These are phyloP conservation scores for Geotrichum bryndzae DNA, from an alignment of 1,139 yeast species.

Conservation along the genomic window DNA sequence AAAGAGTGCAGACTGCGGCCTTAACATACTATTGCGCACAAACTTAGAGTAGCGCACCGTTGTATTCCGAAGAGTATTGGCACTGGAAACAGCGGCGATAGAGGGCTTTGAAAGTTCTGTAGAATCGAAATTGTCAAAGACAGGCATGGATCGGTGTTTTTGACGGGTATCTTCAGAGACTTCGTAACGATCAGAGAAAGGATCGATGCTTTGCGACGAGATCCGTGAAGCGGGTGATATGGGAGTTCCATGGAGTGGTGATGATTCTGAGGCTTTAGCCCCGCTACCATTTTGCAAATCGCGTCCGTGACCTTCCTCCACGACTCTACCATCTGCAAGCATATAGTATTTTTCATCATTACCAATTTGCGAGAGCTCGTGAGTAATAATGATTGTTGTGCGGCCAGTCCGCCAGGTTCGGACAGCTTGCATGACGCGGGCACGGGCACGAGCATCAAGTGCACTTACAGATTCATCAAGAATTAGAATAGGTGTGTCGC, in stretches of 20 bases:
- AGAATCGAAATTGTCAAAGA: background rate
- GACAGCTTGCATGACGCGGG: slow-evolving; percentile 44
- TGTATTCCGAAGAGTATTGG: background rate
- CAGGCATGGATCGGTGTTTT: background rate
- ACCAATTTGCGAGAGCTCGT: slow-evolving; percentile 56
- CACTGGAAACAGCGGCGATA: background rate
- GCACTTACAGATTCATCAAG: slow-evolving; percentile 87
- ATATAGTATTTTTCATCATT: slow-evolving; percentile 50
- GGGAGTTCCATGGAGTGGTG: background rate
- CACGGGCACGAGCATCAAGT: slow-evolving; percentile 51
- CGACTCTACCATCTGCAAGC: slow-evolving; percentile 53
- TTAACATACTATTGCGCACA: slow-evolving; percentile 1
- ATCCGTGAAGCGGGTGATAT: background rate
- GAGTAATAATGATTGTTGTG: slow-evolving; percentile 78
- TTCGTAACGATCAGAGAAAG: background rate
- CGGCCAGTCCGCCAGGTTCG: slow-evolving; percentile 57
- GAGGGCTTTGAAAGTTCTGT: background rate
- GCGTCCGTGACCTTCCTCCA: slow-evolving; percentile 40
- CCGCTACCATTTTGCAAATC: background rate
- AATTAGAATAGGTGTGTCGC: slow-evolving; percentile 67
- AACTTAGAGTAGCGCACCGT: slow-evolving; percentile 8
- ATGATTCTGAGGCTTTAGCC: background rate
- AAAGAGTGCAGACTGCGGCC: slow-evolving; percentile 10
- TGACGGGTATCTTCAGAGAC: background rate
- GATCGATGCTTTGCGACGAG: background rate